These are phyloP conservation scores for Ascosphaera acerosa DNA, from an alignment of 2,329 filamentous ascomycete species.

Conservation along the genomic window DNA sequence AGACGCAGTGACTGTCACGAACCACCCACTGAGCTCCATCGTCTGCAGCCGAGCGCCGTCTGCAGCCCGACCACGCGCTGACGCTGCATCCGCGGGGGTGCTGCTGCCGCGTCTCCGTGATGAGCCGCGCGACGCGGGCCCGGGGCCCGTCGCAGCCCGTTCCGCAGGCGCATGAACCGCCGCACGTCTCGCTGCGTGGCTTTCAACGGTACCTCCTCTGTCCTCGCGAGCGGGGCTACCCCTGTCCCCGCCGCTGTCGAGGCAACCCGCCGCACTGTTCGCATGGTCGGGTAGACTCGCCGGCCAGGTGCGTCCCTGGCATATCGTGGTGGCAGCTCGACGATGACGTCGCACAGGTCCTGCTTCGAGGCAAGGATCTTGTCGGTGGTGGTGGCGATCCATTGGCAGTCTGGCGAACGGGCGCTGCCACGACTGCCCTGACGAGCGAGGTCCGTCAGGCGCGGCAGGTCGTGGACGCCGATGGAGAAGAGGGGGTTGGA, in stretches of 20 bases:
- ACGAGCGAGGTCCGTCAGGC: conserved; percentile 41
- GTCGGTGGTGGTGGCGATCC: conserved; percentile 91
- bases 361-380: conserved; percentile 73
- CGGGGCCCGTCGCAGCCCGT: conserved; percentile 26
- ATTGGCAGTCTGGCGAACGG: conserved; percentile 29
- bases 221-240: conserved; percentile 28
- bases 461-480: conserved; percentile 76
- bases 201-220: conserved; percentile 28
- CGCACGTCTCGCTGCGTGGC: conserved; percentile 78
- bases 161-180: conserved; percentile 44
- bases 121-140: too few species aligned
- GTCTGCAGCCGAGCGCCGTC: too few species aligned
- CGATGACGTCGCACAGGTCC: conserved; percentile 67
- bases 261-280: background rate
- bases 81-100: too few species aligned
- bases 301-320: conserved; percentile 28
- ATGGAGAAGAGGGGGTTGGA: conserved; percentile 74
- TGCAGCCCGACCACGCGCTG: too few species aligned
- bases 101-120: too few species aligned
- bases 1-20: too few species aligned
- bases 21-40: too few species aligned
- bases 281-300: conserved; percentile 48
- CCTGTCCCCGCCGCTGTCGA: conserved; percentile 24
- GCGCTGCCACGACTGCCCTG: conserved; percentile 11
- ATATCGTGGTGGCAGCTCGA: conserved; percentile 48